These are phyloP conservation scores for Euphorbia tirucalli DNA, from an alignment of 345 rosid genomes.

Conservation along the genomic window DNA sequence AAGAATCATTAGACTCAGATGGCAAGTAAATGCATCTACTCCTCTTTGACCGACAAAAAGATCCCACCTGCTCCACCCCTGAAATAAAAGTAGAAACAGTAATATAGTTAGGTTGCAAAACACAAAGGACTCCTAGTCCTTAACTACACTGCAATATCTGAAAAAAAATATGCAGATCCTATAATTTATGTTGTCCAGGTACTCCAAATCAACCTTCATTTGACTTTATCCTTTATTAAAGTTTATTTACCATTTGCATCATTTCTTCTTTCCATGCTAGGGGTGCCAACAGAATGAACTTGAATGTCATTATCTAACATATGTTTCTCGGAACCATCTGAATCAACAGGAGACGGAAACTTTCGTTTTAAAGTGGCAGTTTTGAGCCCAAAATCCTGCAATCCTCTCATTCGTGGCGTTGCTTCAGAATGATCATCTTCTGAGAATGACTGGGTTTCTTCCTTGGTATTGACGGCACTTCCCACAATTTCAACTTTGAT, in stretches of 20 bases:
- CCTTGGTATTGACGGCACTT: slow-evolving; percentile 34
- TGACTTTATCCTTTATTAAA: slow-evolving; percentile 18
- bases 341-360: slow-evolving; percentile 41
- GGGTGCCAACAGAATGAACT: slow-evolving; percentile 45
- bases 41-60: slow-evolving; percentile 58
- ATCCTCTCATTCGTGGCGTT: slow-evolving; percentile 78
- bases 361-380: slow-evolving; percentile 58
- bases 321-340: slow-evolving; percentile 45
- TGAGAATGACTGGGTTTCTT: slow-evolving; percentile 17
- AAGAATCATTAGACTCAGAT: slow-evolving; percentile 43
- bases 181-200: slow-evolving; percentile 25
- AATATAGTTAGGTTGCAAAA: slow-evolving; percentile 27
- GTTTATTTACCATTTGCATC: slow-evolving; percentile 55
- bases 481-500: slow-evolving; percentile 26
- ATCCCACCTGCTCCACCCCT: slow-evolving; percentile 56
- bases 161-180: slow-evolving; percentile 18
- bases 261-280: slow-evolving; percentile 43
- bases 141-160: slow-evolving; percentile 22
- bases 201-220: slow-evolving; percentile 14
- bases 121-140: slow-evolving; percentile 15
- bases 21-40: slow-evolving; percentile 50
- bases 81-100: slow-evolving; percentile 35
- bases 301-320: slow-evolving; percentile 37
- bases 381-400: slow-evolving; percentile 79
- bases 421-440: slow-evolving; percentile 53